Base-by-base conservation (phyloP, 2,329 filamentous ascomycete species). In the Simplicillium sp. region DNA sequence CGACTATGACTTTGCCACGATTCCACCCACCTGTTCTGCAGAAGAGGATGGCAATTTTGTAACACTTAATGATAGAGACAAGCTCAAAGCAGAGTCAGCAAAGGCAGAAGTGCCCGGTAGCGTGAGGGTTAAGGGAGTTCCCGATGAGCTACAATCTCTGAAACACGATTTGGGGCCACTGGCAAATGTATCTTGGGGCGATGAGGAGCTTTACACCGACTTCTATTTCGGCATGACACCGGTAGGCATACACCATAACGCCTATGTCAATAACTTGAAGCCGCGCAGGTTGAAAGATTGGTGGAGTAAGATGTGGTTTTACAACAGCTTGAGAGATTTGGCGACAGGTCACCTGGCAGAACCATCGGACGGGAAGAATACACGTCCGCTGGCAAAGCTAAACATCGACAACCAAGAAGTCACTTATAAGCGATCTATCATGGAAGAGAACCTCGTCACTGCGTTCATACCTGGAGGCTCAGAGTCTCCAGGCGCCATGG, bases 261-360 rank as follows among this genome's bases (percentile, higher is more conserved):
- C 58, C n/a, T 60, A 59, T 49, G 43, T 57, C 20, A 43, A 50
- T 11, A 53, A 54, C 6, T 50, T 58, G 37, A 62, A 62, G 44
- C 38, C 50, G 4, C 54, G 46, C 41, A 50, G 60, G 4, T 40
- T 62, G 3, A 50, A 50, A 39, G 38, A 59, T 17, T 63, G 59
- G 59, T 63, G 60, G 60, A 46, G 46, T 39, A 53, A 48, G 40
- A 62, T 55, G 53, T 63, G 60, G 60, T 63, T 58, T 46, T 48
- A 59, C 41, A 50, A 54, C 1, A 48, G 50, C 11, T 48, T 63
- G 16, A 54, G 60, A 12, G 48, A 52, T 9, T 51, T 61, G 20
- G 40, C 61, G 34, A 50, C 50, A 7, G 39, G 46, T 7, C 54
- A 54, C 20, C 49, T 60, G 38, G 44, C 29, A 37, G 44, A n/a